phyloP scores from a whole-genome alignment of 2,329 filamentous ascomycete genomes.

The Fusarium secorum region DNA sequence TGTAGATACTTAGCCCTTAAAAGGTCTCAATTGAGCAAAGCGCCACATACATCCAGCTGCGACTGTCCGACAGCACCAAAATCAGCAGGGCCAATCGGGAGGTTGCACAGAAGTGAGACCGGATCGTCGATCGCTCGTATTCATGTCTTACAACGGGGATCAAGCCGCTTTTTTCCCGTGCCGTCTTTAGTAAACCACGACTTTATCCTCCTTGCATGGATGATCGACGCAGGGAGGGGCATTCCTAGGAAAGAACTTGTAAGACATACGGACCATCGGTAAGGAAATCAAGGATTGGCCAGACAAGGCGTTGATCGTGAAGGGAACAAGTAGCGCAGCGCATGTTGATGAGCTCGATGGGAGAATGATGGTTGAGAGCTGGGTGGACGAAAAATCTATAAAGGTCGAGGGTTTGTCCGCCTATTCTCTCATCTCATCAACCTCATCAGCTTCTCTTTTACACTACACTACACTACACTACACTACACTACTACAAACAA shows the following conservation, averaged over 20 bases:
- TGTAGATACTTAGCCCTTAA: neutral
- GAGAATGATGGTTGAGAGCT: rapidly evolving
- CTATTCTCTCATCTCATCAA: rapidly evolving
- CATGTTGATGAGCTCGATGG: rapidly evolving
- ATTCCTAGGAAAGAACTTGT: neutral
- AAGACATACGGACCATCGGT: neutral
- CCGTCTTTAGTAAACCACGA: neutral
- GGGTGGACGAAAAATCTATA: neutral
- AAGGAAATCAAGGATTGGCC: neutral
- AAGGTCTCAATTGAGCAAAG: too few relatives aligned
- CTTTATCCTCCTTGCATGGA: neutral
- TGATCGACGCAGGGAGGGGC: neutral
- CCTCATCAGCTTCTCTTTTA: neutral
- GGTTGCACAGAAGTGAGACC: neutral
- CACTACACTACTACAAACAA: neutral
- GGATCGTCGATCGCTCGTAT: neutral
- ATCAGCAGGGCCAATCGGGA: rapidly evolving
- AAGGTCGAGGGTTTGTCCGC: rapidly evolving
- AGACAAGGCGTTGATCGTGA: neutral
- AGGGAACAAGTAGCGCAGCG: too few relatives aligned
- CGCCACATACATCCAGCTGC: rapidly evolving
- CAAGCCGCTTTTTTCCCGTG: neutral
- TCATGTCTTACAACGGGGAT: neutral
- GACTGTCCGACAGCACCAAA: rapidly evolving
- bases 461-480: neutral